These are phyloP conservation scores for Anthostomella pinea DNA, from an alignment of 2,329 filamentous ascomycete species.

Conservation along the genomic window DNA sequence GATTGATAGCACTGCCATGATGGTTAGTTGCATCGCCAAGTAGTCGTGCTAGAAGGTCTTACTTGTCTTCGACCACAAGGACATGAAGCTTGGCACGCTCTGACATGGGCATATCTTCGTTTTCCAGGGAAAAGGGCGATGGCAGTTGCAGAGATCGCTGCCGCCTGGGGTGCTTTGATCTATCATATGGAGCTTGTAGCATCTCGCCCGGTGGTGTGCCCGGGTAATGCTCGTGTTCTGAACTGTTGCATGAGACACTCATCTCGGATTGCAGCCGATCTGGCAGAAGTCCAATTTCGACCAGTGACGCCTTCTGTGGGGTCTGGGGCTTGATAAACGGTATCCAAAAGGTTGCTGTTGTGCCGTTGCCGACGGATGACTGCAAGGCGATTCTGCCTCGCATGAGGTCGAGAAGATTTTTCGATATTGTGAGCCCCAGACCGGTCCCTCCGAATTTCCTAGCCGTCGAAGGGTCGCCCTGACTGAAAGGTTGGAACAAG, in stretches of 20 bases:
- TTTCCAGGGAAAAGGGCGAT: conserved; percentile 25
- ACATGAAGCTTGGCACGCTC: conserved; percentile 65
- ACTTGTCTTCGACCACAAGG: conserved; percentile 82
- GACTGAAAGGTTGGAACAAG: conserved; percentile 77
- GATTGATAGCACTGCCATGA: conserved; percentile 56
- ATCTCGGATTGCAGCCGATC: conserved; percentile 64
- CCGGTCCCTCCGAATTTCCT: conserved; percentile 77
- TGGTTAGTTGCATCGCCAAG: conserved; percentile 10
- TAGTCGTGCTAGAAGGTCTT: conserved; percentile 32
- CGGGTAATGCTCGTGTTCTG: conserved; percentile 54
- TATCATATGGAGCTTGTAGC: conserved; percentile 23
- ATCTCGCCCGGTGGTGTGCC: conserved; percentile 40
- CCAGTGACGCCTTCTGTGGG: conserved; percentile 45
- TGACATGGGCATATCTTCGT: conserved; percentile 48
- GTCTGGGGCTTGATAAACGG: conserved; percentile 70
- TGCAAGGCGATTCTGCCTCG: conserved; percentile 69
- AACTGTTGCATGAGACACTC: conserved; percentile 65
- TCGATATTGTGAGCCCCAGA: conserved; percentile 75
- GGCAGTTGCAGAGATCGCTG: conserved; percentile 35
- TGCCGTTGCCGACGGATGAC: conserved; percentile 65
- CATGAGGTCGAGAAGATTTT: conserved; percentile 79
- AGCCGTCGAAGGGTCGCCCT: conserved; percentile 77
- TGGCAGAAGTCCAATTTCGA: conserved; percentile 62
- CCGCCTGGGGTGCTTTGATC: conserved; percentile 24
- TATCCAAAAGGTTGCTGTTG: conserved; percentile 73